These are phyloP conservation scores for Nannochloropsis gaditana DNA, from an alignment of 108 stramenopile species.

Conservation along the genomic window DNA sequence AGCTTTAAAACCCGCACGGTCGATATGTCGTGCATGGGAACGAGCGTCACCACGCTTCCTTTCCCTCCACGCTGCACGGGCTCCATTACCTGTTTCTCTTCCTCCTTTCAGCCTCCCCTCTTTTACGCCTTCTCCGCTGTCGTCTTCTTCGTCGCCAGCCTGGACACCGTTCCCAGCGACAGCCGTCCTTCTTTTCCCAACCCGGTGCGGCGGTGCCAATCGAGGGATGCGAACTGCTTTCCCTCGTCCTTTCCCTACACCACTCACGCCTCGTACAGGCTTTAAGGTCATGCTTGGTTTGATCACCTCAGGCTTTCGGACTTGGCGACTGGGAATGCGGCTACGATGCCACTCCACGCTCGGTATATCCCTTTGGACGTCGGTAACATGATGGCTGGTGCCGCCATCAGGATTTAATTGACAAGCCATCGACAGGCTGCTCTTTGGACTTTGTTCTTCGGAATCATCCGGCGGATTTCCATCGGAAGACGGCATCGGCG, in stretches of 20 bases:
- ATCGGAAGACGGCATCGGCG: neutral
- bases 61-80: neutral
- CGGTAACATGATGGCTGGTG: no score
- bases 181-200: neutral
- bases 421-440: no score
- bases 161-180: neutral
- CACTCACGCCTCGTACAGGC: neutral
- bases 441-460: no score
- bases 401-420: no score
- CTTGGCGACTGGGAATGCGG: no score
- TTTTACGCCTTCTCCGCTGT: neutral
- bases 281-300: no score
- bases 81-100: neutral
- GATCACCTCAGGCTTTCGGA: no score
- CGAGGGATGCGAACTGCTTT: neutral
- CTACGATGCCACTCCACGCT: no score
- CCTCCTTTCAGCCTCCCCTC: neutral
- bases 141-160: neutral
- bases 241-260: neutral
- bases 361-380: no score
- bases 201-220: constrained; percentile 14
- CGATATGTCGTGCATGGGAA: no score
- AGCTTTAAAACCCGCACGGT: no score
- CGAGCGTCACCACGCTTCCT: neutral
- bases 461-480: no score